Percentiles rank a stretch among this genome's conserved stretches.
Conservation (phyloP, 116 monocot genomes). For the Iris pallida region DNA sequence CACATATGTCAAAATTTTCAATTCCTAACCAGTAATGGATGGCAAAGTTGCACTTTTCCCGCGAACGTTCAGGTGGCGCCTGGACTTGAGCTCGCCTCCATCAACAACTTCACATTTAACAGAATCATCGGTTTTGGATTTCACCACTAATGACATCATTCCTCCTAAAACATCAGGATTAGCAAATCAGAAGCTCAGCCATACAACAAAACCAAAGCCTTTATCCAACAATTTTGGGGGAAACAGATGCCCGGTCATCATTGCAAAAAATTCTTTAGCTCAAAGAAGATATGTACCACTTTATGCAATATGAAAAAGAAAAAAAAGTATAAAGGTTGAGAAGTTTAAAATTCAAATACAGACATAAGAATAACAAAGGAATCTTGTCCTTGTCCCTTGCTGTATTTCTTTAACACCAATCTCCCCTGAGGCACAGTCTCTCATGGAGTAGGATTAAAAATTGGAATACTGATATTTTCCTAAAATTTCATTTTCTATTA, state of each 20-base stretch:
- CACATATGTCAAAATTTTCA: background rate
- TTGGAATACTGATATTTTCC: too few relatives aligned
- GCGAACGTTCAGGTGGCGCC: conserved; percentile 95
- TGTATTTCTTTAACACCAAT: too few relatives aligned
- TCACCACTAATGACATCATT: conserved; percentile 96
- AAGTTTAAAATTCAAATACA: too few relatives aligned
- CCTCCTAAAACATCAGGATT: conserved; percentile 54
- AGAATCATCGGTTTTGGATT: conserved; percentile 87
- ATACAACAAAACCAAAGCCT: background rate
- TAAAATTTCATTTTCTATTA: too few relatives aligned
- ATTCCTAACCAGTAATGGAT: conserved; percentile 82
- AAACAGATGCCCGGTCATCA: background rate
- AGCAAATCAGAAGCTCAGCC: background rate
- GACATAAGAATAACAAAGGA: too few relatives aligned
- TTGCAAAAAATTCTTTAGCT: background rate
- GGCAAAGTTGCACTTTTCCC: conserved; percentile 99
- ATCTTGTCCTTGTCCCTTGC: too few relatives aligned
- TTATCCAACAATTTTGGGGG: background rate
- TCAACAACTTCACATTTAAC: conserved; percentile 98
- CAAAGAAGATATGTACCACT: background rate
- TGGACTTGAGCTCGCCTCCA: conserved; percentile 97
- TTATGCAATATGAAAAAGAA: background rate
- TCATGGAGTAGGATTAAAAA: too few relatives aligned
- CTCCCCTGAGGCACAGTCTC: too few relatives aligned
- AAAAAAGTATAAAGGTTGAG: background rate